Base-by-base conservation (phyloP, 1,284 basidiomycete genomes). In the Naganishia albida region DNA sequence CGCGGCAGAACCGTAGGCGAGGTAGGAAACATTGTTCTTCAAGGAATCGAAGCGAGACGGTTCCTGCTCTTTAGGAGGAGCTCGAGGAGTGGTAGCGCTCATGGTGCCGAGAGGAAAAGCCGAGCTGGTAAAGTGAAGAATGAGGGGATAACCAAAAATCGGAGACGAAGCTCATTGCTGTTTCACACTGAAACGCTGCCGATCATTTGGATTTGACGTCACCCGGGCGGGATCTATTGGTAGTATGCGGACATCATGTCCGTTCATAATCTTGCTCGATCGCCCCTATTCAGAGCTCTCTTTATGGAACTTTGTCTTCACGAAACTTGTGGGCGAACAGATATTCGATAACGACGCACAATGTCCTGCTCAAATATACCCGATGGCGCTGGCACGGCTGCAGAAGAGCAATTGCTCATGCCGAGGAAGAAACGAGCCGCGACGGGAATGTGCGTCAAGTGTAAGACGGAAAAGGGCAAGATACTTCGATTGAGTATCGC, bases 21-120 rank as follows among this genome's bases (percentile, higher is more conserved):
- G 73, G 68, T 77, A 81, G 12, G 68, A 62, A 10, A 77, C 60
- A 56, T 79, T 79, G n/a, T 71, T 70, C 67, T 76, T 75, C 28
- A 72, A 7, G 26, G 42, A 25, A 3, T 34, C 43, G 16, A 65
- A 49, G 20, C 42, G 40, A 3, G 64, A 57, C 6, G 55, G 23
- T 8, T 40, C 44, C 16, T 39, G 20, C 20, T 26, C 23, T 7
- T 60, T 46, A 1, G 34, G 13, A 4, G 26, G n/a, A 20, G 43
- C 26, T 12, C 13, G 40, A 10, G 30, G 23, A 6, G 34, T 25
- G 34, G 57, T 28, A 38, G 56, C 25, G 15, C n/a, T 34, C 34
- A 34, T 34, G 34, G 34, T 34, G 34, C 34, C 10, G 34, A 4
- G 34, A 10, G 10, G 34, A 34, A 6, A 4, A 10, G 10, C 34